Percentiles rank a stretch among this genome's conserved stretches.
Conservation (phyloP, 257 asterid species). For the Ophiorrhiza pumila region DNA sequence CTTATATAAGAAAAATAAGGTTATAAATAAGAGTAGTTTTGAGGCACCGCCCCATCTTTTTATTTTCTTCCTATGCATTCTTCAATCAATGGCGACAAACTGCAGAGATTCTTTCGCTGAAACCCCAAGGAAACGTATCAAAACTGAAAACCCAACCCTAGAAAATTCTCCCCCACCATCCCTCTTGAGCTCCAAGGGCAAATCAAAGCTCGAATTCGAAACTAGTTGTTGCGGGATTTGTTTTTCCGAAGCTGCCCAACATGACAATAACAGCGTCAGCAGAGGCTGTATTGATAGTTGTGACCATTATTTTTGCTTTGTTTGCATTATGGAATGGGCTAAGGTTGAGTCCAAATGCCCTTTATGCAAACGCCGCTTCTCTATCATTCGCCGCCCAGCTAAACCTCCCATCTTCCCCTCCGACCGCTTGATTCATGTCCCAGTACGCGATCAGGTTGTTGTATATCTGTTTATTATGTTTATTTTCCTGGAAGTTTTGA, state of each 20-base stretch:
- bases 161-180: conserved; percentile 2
- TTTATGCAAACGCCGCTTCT: conserved; percentile 67
- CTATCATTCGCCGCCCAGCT: conserved; percentile 60
- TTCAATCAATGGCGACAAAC: conserved; percentile 7
- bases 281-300: conserved; percentile 70
- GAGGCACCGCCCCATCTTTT: no score
- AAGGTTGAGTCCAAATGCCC: conserved; percentile 80
- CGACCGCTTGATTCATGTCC: conserved; percentile 53
- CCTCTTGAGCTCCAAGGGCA: conserved; percentile 28
- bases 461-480: neutral
- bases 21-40: no score
- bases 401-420: conserved; percentile 47
- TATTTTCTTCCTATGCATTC: no score
- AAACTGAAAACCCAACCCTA: conserved; percentile 11
- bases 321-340: conserved; percentile 81
- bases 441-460: conserved; percentile 73
- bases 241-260: conserved; percentile 40
- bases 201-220: conserved; percentile 29
- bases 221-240: conserved; percentile 59
- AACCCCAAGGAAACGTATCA: conserved; percentile 20
- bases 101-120: neutral
- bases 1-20: no score
- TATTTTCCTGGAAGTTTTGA: neutral
- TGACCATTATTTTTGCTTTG: conserved; percentile 65
- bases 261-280: conserved; percentile 25